Evolutionary conservation across 2,329 filamentous ascomycete species (phyloP).

Genomic region (Periconia sp.): DNA sequence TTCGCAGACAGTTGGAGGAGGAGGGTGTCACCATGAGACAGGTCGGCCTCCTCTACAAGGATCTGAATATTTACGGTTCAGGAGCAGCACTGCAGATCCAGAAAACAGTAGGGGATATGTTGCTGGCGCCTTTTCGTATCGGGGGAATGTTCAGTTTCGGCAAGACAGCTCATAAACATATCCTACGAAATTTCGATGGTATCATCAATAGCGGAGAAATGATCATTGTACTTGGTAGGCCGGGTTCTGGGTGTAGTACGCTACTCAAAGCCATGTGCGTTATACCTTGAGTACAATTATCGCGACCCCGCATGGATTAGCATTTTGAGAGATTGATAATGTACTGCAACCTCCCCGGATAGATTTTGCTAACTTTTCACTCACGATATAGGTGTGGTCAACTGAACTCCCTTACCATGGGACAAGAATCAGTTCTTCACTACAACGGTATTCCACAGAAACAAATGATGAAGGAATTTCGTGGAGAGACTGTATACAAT

Average conservation of each 20-base stretch:
- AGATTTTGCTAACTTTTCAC: no score
- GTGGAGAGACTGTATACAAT: slow-evolving; percentile 50
- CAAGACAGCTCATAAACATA: slow-evolving; percentile 56
- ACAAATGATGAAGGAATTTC: slow-evolving; percentile 51
- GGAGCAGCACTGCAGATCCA: slow-evolving; percentile 70
- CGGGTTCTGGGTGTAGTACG: slow-evolving; percentile 64
- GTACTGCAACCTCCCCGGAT: no score
- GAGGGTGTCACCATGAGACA: slow-evolving; percentile 57
- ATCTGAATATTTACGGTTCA: slow-evolving; percentile 67
- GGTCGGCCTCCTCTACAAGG: slow-evolving; percentile 65
- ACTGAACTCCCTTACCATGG: slow-evolving; percentile 59
- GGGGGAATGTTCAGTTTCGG: slow-evolving; percentile 56
- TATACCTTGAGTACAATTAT: no score
- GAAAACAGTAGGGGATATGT: slow-evolving; percentile 62
- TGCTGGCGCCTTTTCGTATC: slow-evolving; percentile 60
- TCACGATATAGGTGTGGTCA: no score
- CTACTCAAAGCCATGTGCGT: slow-evolving; percentile 64
- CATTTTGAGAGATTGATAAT: no score
- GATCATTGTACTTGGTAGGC: slow-evolving; percentile 50
- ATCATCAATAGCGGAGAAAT: slow-evolving; percentile 54
- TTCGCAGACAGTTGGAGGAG: slow-evolving; percentile 54
- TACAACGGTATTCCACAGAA: slow-evolving; percentile 59
- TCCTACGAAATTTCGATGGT: slow-evolving; percentile 57
- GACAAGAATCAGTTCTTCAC: slow-evolving; percentile 55
- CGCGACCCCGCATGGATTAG: no score